Percentiles rank a stretch among this genome's conserved stretches.
Conservation (phyloP, 495 filamentous ascomycete genomes). For the Aspergillus sclerotiicarbonarius region DNA sequence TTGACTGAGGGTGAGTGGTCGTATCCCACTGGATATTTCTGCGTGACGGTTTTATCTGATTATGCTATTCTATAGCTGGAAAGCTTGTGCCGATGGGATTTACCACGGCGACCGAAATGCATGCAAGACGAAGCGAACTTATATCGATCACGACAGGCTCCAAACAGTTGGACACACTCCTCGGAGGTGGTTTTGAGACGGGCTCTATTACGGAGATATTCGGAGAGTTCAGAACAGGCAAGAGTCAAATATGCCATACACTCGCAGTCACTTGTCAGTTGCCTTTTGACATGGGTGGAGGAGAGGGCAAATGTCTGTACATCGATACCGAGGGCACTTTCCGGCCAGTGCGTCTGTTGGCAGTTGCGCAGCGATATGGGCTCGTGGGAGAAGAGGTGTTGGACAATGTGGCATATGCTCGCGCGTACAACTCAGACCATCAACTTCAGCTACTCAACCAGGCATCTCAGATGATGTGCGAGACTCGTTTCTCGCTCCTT, state of each 20-base stretch:
- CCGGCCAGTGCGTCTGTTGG: conserved; percentile 82
- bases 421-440: conserved; percentile 97
- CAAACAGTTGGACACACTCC: conserved; percentile 91
- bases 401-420: conserved; percentile 96
- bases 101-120: conserved; percentile 99
- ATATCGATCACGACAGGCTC: conserved; percentile 98
- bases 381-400: conserved; percentile 95
- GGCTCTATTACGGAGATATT: conserved; percentile 99
- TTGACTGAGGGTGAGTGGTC: conserved; percentile 71
- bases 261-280: conserved; percentile 97
- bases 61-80: conserved; percentile 57
- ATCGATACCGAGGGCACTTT: conserved; percentile 99
- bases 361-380: conserved; percentile 90
- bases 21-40: conserved; percentile 11
- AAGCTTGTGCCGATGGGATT: conserved; percentile 98
- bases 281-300: conserved; percentile 98
- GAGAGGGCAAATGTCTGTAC: conserved; percentile 98
- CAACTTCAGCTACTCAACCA: conserved; percentile 93
- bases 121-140: conserved; percentile 88
- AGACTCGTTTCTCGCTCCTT: conserved; percentile 92
- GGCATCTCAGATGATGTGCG: conserved; percentile 97
- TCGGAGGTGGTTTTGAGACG: conserved; percentile 93
- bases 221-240: conserved; percentile 96
- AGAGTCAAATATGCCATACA: conserved; percentile 97
- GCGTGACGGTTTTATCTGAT: conserved; percentile 1